Evolutionary conservation across 2,329 filamentous ascomycete genomes (phyloP).

Genomic region (Bipolaris victoriae): DNA sequence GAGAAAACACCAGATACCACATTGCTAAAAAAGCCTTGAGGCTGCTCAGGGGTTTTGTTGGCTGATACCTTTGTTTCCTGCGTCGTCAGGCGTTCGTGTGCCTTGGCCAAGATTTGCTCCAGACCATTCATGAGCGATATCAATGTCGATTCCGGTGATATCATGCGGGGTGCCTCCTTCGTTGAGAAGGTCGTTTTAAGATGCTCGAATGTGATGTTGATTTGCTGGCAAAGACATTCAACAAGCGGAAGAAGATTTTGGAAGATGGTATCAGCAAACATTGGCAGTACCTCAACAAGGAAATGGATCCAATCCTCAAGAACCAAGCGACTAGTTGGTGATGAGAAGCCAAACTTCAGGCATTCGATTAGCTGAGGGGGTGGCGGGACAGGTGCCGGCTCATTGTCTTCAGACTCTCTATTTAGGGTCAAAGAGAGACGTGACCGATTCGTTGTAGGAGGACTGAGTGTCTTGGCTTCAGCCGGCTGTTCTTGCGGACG

Average conservation of each 20-base stretch:
- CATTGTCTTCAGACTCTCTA: conserved; percentile 39
- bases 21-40: conserved; percentile 88
- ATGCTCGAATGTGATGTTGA: conserved; percentile 72
- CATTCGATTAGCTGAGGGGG: conserved; percentile 82
- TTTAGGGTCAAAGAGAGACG: conserved; percentile 40
- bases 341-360: conserved; percentile 79
- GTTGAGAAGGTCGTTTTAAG: conserved; percentile 68
- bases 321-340: conserved; percentile 73
- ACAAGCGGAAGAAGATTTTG: conserved; percentile 89
- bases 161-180: conserved; percentile 36
- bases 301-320: conserved; percentile 93
- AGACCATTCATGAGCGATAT: conserved; percentile 91
- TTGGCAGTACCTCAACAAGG: conserved; percentile 78
- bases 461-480: conserved; percentile 30
- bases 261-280: conserved; percentile 85
- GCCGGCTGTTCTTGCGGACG: conserved; percentile 25
- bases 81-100: conserved; percentile 78
- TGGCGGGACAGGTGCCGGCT: conserved; percentile 52
- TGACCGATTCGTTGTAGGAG: conserved; percentile 34
- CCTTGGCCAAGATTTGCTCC: conserved; percentile 85
- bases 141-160: conserved; percentile 70
- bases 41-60: conserved; percentile 79
- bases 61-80: conserved; percentile 75
- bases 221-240: conserved; percentile 83
- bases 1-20: conserved; percentile 93